Percentiles rank a stretch among this genome's conserved stretches.
These are phyloP conservation scores for Mycena polygramma DNA, from an alignment of 768 basidiomycete species.

Conservation along the genomic window DNA sequence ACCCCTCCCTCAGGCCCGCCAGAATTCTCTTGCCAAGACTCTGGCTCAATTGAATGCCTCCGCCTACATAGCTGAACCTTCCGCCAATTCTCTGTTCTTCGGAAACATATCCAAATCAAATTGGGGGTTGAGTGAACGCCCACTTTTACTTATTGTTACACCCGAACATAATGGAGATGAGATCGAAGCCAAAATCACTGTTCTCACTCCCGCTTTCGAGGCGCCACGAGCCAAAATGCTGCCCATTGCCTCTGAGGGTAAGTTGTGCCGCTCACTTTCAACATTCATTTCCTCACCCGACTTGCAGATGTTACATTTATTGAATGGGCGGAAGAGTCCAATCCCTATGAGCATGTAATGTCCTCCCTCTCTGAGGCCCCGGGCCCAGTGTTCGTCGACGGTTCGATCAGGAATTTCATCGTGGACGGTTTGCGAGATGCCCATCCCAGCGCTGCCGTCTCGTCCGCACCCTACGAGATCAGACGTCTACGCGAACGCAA, in stretches of 20 bases:
- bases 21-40: conserved; percentile 62
- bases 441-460: conserved; percentile 51
- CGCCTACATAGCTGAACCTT: conserved; percentile 86
- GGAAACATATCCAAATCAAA: conserved; percentile 72
- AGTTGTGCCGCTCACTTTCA: not conserved
- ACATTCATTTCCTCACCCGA: not conserved
- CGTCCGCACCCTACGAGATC: conserved; percentile 67
- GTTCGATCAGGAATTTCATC: conserved; percentile 71
- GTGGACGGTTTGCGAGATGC: conserved; percentile 71
- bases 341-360: conserved; percentile 70
- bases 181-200: conserved; percentile 59
- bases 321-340: conserved; percentile 76
- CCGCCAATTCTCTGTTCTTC: conserved; percentile 78
- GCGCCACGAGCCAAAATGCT: conserved; percentile 75
- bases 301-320: conserved; percentile 55
- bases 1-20: conserved; percentile 55
- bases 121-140: conserved; percentile 86
- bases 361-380: conserved; percentile 39
- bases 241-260: conserved; percentile 56
- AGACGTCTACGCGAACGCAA: conserved; percentile 81
- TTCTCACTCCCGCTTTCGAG: conserved; percentile 87
- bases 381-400: conserved; percentile 71
- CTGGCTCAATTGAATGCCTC: conserved; percentile 66
- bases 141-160: conserved; percentile 76
- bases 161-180: conserved; percentile 49